Evolutionary conservation across 2,329 filamentous ascomycete genomes (phyloP).

Genomic region (Fusarium hostae): DNA sequence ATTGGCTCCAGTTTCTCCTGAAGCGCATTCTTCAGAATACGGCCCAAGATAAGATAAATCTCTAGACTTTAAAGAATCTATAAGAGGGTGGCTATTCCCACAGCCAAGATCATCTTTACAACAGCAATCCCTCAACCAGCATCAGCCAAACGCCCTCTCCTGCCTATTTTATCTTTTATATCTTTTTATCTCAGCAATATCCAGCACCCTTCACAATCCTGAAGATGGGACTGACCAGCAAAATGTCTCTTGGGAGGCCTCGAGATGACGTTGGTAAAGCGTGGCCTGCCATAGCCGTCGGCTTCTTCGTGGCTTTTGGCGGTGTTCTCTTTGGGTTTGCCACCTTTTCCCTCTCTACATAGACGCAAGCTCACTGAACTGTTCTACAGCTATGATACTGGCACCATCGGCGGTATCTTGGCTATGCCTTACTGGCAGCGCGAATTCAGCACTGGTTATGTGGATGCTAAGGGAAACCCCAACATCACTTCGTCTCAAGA

Average conservation of each 20-base stretch:
- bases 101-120: not conserved
- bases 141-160: not conserved
- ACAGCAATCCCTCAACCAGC: not conserved
- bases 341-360: rapidly evolving
- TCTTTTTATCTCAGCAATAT: not conserved
- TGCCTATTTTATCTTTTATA: not conserved
- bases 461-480: constrained; percentile 39
- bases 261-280: constrained; percentile 63
- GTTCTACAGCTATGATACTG: constrained; percentile 63
- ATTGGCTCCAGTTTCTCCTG: not conserved
- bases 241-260: not conserved
- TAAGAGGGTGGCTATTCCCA: not conserved
- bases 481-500: constrained; percentile 63
- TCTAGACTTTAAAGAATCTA: not conserved
- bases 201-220: not conserved
- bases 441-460: constrained; percentile 45
- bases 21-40: rapidly evolving
- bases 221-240: not conserved
- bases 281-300: constrained; percentile 70
- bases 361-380: not conserved
- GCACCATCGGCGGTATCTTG: constrained; percentile 64
- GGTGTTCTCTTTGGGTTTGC: constrained; percentile 40
- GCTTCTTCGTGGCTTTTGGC: constrained; percentile 58
- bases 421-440: constrained; percentile 59
- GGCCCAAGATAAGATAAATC: too few relatives aligned